Percentiles rank a stretch among this genome's conserved stretches.
phyloP scores from a whole-genome alignment of 768 basidiomycete species.

The Rhodosporidiobolus sp. region DNA sequence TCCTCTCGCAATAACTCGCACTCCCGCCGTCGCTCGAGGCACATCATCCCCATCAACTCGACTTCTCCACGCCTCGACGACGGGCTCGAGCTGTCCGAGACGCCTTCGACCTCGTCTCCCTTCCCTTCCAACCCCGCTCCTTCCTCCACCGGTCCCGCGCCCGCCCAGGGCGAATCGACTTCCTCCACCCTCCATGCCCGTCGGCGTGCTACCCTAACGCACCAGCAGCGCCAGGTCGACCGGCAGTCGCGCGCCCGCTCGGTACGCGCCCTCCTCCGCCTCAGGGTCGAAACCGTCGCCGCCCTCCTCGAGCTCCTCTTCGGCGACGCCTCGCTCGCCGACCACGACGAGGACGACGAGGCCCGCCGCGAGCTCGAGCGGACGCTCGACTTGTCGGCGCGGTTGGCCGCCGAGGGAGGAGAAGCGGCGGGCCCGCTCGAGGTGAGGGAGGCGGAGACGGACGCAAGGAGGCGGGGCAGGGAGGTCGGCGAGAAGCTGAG shows the following conservation, averaged over 20 bases:
- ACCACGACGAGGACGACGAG: not conserved
- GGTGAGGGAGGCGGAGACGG: too few species aligned
- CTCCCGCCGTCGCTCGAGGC: not conserved
- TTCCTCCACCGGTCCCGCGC: too few species aligned
- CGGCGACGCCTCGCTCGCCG: not conserved
- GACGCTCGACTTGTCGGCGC: too few species aligned
- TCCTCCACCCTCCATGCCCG: not conserved
- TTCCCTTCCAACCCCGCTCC: not conserved
- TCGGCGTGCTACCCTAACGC: not conserved
- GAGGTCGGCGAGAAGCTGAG: too few species aligned
- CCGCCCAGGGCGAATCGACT: not conserved
- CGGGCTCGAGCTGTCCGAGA: not conserved
- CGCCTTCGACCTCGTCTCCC: not conserved
- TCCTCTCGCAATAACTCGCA: not conserved
- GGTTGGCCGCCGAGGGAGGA: too few species aligned
- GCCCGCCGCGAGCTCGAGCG: too few species aligned
- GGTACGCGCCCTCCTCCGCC: constrained; percentile 6
- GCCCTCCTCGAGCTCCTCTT: constrained; percentile 10
- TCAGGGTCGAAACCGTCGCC: constrained; percentile 23
- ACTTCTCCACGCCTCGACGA: not conserved
- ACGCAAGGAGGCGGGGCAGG: too few species aligned
- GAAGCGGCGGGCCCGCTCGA: too few species aligned
- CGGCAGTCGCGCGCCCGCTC: constrained; percentile 9
- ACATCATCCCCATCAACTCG: not conserved
- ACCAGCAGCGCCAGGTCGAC: too few species aligned